A percentile compares a stretch with the other conserved stretches of the same genome.
Evolutionary conservation across 2,329 filamentous ascomycete species (phyloP).

Genomic region (Colletotrichum sp.): DNA sequence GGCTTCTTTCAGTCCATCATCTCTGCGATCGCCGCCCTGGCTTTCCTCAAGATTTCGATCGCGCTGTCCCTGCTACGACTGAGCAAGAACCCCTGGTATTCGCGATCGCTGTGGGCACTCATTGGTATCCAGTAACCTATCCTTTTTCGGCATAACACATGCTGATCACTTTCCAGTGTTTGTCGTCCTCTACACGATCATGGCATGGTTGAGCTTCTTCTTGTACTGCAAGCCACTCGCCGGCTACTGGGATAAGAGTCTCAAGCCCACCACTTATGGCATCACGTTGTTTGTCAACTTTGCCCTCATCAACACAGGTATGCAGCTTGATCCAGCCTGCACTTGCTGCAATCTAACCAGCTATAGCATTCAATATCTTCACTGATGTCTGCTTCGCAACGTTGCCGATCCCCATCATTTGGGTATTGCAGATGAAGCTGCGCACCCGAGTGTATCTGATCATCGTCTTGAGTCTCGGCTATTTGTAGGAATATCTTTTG

Average conservation of each 20-base stretch:
- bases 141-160: neutral
- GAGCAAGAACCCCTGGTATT: conserved; percentile 29
- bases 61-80: conserved; percentile 25
- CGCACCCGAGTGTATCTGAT: conserved; percentile 43
- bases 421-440: conserved; percentile 43
- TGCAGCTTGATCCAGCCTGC: neutral
- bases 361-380: conserved; percentile 41
- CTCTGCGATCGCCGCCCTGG: conserved; percentile 34
- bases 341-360: neutral
- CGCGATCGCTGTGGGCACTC: conserved; percentile 25
- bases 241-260: conserved; percentile 25
- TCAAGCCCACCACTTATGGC: conserved; percentile 22
- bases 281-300: conserved; percentile 33
- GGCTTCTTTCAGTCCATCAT: conserved; percentile 52
- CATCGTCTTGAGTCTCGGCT: conserved; percentile 45
- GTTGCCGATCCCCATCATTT: conserved; percentile 46
- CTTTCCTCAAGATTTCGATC: conserved; percentile 28
- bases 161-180: conserved; percentile 8
- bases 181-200: conserved; percentile 25
- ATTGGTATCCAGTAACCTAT: conserved; percentile 9
- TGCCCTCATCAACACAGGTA: conserved; percentile 41
- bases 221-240: conserved; percentile 26
- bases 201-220: conserved; percentile 27
- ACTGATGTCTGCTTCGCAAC: conserved; percentile 49
- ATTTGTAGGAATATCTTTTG: conserved; percentile 35